Evolutionary conservation across 106 monocot species (phyloP), one percentile per base, ranked within the genome.

Genomic region (Platanthera zijinensis): DNA sequence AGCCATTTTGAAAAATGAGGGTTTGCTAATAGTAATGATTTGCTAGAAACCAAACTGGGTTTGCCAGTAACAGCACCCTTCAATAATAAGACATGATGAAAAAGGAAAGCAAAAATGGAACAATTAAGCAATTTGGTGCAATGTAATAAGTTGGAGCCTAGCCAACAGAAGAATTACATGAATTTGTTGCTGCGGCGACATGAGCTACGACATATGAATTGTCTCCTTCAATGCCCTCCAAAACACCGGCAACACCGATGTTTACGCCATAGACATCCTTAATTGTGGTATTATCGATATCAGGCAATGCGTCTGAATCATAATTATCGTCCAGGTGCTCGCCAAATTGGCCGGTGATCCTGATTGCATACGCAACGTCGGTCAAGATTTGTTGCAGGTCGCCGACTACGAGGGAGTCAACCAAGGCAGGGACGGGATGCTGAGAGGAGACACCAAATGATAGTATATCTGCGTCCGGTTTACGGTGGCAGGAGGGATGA

Each of bases 291-390:
- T 54, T 84, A n/a, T 69, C 76, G 17, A 94, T 79, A 5, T 76
- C 5, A 0, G 93, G 93, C 13, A 94, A 80, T 0, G 86, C 93
- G 10, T 81, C 66, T 11, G 79, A 73, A 14, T 90, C 86, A 50
- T 84, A 90, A 9, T 83, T 80, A 6, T 88, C 83, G 77, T 90
- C 93, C 5, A 90, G 93, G 50, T 94, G 90, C 59, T 90, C 83
- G 6, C 90, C 88, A 50, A 79, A 94, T 39, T 76, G 48, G 11
- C 93, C 88, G 0, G 71, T 79, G 50, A 94, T 88, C 68, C 88
- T 84, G 72, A 94, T 81, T 2, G 86, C 93, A 7, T 81, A 79
- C 10, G 74, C 76, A 46, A 90, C 84, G 50, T 84, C 72, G 18
- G 70, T 75, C 88, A 94, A 84, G 25, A 14, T 69, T 25, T 25